phyloP scores from a whole-genome alignment of 805 yeast genomes.

The Millerozyma miso region DNA sequence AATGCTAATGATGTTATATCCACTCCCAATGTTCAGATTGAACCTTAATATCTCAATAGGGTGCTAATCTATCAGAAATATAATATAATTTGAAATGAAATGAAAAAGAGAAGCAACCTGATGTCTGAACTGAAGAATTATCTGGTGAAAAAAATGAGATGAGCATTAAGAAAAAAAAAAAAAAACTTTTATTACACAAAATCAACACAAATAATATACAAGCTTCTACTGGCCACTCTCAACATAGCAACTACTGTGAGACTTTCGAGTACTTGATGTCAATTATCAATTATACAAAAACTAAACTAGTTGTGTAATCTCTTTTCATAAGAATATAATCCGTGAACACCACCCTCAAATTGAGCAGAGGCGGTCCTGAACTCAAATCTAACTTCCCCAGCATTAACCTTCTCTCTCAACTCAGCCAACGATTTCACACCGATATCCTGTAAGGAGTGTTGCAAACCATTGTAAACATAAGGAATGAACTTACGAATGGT shows the following conservation, averaged over 20 bases:
- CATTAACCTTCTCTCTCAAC: constrained; percentile 60
- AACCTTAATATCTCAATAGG: neutral
- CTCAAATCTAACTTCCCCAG: constrained; percentile 85
- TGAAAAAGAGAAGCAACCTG: neutral
- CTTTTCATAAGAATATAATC: constrained; percentile 95
- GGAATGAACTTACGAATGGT: constrained; percentile 91
- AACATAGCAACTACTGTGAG: no score
- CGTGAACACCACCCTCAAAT: constrained; percentile 97
- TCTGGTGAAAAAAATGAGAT: neutral
- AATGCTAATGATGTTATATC: neutral
- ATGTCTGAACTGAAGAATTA: neutral
- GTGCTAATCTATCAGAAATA: neutral
- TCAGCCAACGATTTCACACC: constrained; percentile 68
- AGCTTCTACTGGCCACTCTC: no score
- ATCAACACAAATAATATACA: no score
- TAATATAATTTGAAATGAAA: neutral
- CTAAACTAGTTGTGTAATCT: constrained; percentile 77
- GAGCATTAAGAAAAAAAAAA: neutral
- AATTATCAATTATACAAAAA: neutral
- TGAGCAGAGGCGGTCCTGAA: constrained; percentile 98
- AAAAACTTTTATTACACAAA: no score
- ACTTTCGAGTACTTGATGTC: no score
- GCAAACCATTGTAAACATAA: constrained; percentile 89
- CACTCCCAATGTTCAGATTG: neutral
- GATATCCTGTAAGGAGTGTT: constrained; percentile 98